Conservation (phyloP, 1,139 yeast species). For the Magnusiomyces suaveolens region DNA sequence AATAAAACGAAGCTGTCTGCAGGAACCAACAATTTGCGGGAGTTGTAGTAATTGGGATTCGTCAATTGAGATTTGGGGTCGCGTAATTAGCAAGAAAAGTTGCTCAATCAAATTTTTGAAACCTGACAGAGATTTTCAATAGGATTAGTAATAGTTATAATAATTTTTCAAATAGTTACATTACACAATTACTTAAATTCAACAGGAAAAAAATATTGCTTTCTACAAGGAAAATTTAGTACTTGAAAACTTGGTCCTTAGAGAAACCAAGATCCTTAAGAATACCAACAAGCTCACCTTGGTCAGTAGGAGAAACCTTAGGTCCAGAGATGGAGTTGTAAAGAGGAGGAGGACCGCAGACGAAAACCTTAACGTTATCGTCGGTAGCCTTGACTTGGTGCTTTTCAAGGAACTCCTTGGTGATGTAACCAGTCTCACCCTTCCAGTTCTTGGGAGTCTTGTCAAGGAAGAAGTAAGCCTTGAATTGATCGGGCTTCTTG, state of each 20-base stretch:
- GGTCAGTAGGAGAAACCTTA: conserved; percentile 80
- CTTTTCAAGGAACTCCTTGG: conserved; percentile 52
- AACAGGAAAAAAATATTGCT: too few relatives aligned
- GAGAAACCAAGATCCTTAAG: conserved; percentile 81
- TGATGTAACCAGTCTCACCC: conserved; percentile 57
- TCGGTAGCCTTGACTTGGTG: conserved; percentile 46
- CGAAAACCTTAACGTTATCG: conserved; percentile 59
- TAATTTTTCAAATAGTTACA: neutral
- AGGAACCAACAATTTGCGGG: too few relatives aligned
- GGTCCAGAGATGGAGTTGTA: conserved; percentile 77
- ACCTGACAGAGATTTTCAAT: neutral
- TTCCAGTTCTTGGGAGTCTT: conserved; percentile 44
- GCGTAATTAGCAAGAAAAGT: neutral
- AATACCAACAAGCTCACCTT: conserved; percentile 86
- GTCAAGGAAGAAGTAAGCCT: conserved; percentile 73
- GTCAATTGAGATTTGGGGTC: too few relatives aligned
- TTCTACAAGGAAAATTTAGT: too few relatives aligned
- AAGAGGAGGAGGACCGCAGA: conserved; percentile 88
- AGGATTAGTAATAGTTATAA: neutral
- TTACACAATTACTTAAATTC: neutral
- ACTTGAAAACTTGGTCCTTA: conserved; percentile 84
- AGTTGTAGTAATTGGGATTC: too few relatives aligned
- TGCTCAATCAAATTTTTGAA: too few relatives aligned
- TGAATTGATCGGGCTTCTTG: conserved; percentile 57
- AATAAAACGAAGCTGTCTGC: too few relatives aligned